phyloP scores from a whole-genome alignment of 495 filamentous ascomycete species.

The Articulospora tetracladia region DNA sequence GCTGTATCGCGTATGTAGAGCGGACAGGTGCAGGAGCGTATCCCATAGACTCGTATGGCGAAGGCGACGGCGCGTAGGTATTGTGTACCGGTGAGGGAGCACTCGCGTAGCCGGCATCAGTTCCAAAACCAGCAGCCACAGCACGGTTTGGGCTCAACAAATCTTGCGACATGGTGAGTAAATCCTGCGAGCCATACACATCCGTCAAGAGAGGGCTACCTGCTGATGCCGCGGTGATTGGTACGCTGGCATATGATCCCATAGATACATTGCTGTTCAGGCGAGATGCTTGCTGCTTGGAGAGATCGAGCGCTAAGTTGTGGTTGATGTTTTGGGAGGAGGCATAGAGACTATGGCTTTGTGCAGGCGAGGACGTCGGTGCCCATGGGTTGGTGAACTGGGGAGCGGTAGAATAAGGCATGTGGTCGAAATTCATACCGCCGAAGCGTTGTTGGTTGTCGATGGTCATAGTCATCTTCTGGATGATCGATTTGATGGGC shows the following conservation, averaged over 20 bases:
- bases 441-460: slow-evolving; percentile 81
- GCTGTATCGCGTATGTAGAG: slow-evolving; percentile 47
- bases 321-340: slow-evolving; percentile 45
- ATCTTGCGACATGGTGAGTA: slow-evolving; percentile 74
- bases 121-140: slow-evolving; percentile 40
- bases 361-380: slow-evolving; percentile 53
- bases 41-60: slow-evolving; percentile 60
- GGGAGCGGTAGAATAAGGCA: slow-evolving; percentile 66
- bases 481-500: slow-evolving; percentile 12
- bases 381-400: slow-evolving; percentile 95
- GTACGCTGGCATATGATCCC: slow-evolving; percentile 66
- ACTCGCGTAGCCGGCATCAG: slow-evolving; percentile 44
- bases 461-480: slow-evolving; percentile 80
- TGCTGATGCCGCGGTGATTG: slow-evolving; percentile 65
- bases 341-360: slow-evolving; percentile 56
- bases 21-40: slow-evolving; percentile 64
- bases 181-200: slow-evolving; percentile 60
- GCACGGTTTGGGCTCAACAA: slow-evolving; percentile 55
- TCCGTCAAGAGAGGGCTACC: slow-evolving; percentile 66
- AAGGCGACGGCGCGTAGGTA: slow-evolving; percentile 64
- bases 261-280: slow-evolving; percentile 59
- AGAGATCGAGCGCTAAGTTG: slow-evolving; percentile 44
- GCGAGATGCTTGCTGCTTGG: slow-evolving; percentile 50
- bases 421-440: slow-evolving; percentile 76
- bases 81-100: slow-evolving; percentile 58